phyloP scores from a whole-genome alignment of 768 basidiomycete genomes.

The Suillus hirtellus region DNA sequence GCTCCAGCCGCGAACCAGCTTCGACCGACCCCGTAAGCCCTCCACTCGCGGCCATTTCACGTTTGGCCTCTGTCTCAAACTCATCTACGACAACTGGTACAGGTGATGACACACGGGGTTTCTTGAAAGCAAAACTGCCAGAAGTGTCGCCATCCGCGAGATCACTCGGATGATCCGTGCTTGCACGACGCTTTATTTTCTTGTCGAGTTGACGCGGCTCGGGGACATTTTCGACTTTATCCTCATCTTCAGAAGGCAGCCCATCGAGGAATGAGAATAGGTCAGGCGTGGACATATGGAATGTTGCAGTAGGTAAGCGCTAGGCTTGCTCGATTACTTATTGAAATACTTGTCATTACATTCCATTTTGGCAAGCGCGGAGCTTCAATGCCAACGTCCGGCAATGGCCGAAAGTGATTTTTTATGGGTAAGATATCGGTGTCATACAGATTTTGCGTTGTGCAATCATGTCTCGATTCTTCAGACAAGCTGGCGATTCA shows the following conservation, averaged over 20 bases:
- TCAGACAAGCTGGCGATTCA: slow-evolving; percentile 82
- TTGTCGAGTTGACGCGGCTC: slow-evolving; percentile 13
- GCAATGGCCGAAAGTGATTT: slow-evolving; percentile 2
- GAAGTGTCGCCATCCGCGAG: slow-evolving; percentile 15
- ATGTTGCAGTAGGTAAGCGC: not conserved
- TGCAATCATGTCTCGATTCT: slow-evolving; percentile 78
- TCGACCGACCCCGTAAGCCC: slow-evolving; percentile 79
- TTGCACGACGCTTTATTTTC: slow-evolving; percentile 28
- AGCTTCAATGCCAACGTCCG: not conserved
- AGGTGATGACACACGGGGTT: slow-evolving; percentile 58
- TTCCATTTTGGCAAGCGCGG: not conserved
- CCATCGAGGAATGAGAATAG: slow-evolving; percentile 33
- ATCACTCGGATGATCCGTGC: slow-evolving; percentile 6
- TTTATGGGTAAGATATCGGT: not conserved
- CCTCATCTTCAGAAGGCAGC: slow-evolving; percentile 25
- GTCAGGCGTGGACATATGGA: slow-evolving; percentile 20
- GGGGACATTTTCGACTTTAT: slow-evolving; percentile 20
- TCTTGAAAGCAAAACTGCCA: slow-evolving; percentile 49
- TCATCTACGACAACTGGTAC: slow-evolving; percentile 87
- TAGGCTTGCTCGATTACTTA: not conserved
- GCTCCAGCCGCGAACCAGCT: slow-evolving; percentile 67
- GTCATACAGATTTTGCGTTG: not conserved
- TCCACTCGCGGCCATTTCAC: slow-evolving; percentile 87
- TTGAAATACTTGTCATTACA: no score
- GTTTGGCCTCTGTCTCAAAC: slow-evolving; percentile 91